These are phyloP conservation scores for Exophiala oligosperma DNA, from an alignment of 2,329 filamentous ascomycete genomes.

Conservation along the genomic window DNA sequence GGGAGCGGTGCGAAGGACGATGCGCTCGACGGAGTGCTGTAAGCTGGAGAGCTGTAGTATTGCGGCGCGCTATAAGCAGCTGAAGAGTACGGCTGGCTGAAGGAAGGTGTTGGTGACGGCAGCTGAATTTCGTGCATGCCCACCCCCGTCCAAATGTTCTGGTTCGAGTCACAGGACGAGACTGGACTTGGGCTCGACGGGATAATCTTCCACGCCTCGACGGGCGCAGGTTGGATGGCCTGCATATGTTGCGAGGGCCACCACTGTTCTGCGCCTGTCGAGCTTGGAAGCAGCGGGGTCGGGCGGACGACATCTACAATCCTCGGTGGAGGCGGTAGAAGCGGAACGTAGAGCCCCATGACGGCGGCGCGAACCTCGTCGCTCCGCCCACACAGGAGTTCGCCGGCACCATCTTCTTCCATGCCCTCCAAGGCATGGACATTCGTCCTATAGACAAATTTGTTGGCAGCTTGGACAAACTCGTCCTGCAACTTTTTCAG, in stretches of 20 bases:
- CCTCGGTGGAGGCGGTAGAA: constrained; percentile 80
- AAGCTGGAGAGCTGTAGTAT: constrained; percentile 78
- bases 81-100: constrained; percentile 74
- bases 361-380: constrained; percentile 91
- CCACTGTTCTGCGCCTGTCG: constrained; percentile 70
- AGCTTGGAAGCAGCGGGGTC: constrained; percentile 81
- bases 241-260: constrained; percentile 74
- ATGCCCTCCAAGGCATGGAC: constrained; percentile 89
- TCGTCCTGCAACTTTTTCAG: constrained; percentile 97
- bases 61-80: constrained; percentile 60
- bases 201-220: constrained; percentile 88
- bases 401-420: constrained; percentile 93
- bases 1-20: constrained; percentile 67
- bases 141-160: constrained; percentile 78
- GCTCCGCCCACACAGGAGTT: constrained; percentile 85
- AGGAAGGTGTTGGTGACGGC: constrained; percentile 76
- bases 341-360: constrained; percentile 77
- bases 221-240: constrained; percentile 65
- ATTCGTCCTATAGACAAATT: constrained; percentile 89
- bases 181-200: constrained; percentile 83
- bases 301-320: constrained; percentile 88
- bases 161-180: constrained; percentile 69
- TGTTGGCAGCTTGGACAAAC: constrained; percentile 95
- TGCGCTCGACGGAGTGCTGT: constrained; percentile 53
- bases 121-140: constrained; percentile 71